Evolutionary conservation across 306 rosid genomes (phyloP).

Genomic region (Trichosanthes truncata): DNA sequence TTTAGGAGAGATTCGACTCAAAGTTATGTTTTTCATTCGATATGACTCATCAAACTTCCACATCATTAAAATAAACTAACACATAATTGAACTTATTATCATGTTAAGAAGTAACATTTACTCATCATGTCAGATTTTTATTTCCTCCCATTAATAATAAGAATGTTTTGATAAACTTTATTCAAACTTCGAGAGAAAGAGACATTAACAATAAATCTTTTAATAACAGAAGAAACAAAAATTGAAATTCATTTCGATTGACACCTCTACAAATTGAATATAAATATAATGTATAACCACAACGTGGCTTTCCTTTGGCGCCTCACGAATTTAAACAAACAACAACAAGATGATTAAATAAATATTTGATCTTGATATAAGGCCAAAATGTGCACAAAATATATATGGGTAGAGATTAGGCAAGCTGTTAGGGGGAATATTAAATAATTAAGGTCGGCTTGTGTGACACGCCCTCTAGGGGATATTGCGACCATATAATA

Average conservation of each 20-base stretch:
- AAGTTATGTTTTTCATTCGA: too few species aligned
- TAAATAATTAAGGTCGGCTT: slow-evolving; percentile 1
- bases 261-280: not conserved
- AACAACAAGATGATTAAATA: not conserved
- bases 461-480: not conserved
- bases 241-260: not conserved
- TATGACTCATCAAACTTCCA: too few species aligned
- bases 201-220: not conserved
- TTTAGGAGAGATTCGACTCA: too few species aligned
- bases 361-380: not conserved
- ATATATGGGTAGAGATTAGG: not conserved
- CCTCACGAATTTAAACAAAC: not conserved
- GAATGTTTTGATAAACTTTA: not conserved
- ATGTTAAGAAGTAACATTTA: too few species aligned
- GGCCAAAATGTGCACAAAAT: not conserved
- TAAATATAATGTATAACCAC: not conserved
- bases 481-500: not conserved
- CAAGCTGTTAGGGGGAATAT: not conserved
- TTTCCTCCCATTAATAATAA: not conserved
- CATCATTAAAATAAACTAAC: too few species aligned
- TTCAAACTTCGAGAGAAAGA: not conserved
- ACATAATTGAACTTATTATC: too few species aligned
- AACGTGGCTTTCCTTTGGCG: not conserved
- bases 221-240: not conserved
- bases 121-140: too few species aligned